Evolutionary conservation across 1,284 basidiomycete genomes (phyloP), one percentile per base, ranked within the genome.

Genomic region (Lentinula novae-zelandiae): DNA sequence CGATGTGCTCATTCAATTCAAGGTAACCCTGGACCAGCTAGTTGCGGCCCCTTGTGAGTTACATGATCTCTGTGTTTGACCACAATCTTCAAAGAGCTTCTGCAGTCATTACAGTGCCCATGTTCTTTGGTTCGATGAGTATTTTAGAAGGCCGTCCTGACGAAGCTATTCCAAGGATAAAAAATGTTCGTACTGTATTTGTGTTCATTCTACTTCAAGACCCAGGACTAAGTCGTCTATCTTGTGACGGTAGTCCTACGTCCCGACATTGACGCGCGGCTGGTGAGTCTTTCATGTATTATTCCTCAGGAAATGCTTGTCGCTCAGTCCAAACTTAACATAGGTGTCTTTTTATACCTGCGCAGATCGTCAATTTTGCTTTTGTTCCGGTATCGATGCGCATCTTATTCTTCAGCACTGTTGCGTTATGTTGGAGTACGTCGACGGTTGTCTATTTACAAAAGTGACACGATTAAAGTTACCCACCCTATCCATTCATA

Each of bases 351-450:
- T 94, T 90, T 71, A 80, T 88, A 48, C 93, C 93, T 0, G 84
- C 90, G 0, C 92, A 95, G 70, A 72, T 91, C 60, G 75, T 93
- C 76, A 95, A 95, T 75, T 95, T 95, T 69, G 77, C 85, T 13
- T 34, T 95, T 53, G 82, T 94, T 0, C 93, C 93, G 0, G 82
- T 81, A 3, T 92, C 93, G 68, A 77, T 93, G 60, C 85, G 92
- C 12, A 86, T 95, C 62, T 78, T 90, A 8, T 78, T 89, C 22
- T 82, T 93, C 31, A 84, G 92, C 68, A 81, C 88, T 12, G 91
- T 95, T 57, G 89, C 87, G 61, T 78, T 95, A 58, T 91, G 93
- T 75, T 95, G 92, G 93, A 95, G 89, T 92, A 68, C 53, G 86
- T 82, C 12, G 34, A 44, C 10, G 12, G 12, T 42, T 34, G 17